Base-by-base conservation (phyloP, 441 rosid genomes). In the Hura crepitans region DNA sequence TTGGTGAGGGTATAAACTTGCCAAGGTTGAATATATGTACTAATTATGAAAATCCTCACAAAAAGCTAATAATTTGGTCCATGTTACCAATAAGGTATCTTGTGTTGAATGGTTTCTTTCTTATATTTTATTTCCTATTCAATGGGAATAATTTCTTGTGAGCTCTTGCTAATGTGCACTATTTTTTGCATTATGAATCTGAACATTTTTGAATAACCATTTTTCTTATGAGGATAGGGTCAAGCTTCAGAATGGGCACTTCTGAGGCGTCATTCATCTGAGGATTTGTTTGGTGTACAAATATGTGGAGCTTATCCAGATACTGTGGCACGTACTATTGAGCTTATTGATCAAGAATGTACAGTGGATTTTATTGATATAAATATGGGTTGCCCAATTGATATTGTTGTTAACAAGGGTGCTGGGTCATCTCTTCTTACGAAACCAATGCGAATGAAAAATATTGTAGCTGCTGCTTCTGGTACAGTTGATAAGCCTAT, bases 191-290 rank as follows among this genome's bases (percentile, higher is more conserved):
- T 15, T 65, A 11, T 59, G 61, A 60, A 7, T 51, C 20, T 4
- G 18, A 51, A 43, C 65, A 56, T 20, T 17, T n/a, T 25, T 69
- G 20, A 20, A 62, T 25, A 62, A 33, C 3, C 46, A 37, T 59
- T 43, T n/a, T 43, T 51, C 49, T 57, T 46, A 9, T 69, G 66
- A 57, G 62, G 51, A 27, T 70, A 89, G 98, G 98, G 97, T 54
- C 96, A 89, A 84, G 98, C 97, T 81, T 87, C 95, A 17, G 96
- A 93, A 73, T 89, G 98, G 98, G 98, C 98, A 68, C 74, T 93
- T 81, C 82, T 93, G 74, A 88, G 97, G 74, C 85, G 97, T 15
- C 97, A 93, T 84, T 76, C 87, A 37, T 88, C 92, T 2, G 96
- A 91, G 80, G 95, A 87, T 79, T 70, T 91, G 77, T 93, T 93